Evolutionary conservation across 2,329 filamentous ascomycete genomes (phyloP), one percentile per base, ranked within the genome.

Genomic region (Aspergillus versicolor): DNA sequence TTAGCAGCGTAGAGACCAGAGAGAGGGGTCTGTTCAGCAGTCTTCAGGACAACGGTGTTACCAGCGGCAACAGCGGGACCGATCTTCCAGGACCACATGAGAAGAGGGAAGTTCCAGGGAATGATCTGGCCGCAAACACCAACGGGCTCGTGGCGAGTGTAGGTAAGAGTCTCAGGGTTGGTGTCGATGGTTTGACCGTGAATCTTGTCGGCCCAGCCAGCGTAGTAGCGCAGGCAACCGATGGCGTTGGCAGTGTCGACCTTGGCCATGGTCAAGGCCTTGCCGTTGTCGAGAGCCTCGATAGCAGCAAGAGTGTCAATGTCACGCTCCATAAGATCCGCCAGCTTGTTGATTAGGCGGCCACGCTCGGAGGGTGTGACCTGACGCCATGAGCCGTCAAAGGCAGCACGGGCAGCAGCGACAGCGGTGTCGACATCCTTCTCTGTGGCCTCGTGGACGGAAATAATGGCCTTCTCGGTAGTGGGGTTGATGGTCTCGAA

Each of bases 181-280:
- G 91, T 89, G 69, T 95, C 90, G 63, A 94, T 86, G 61, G 91
- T 90, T 82, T 92, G 91, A 76, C 91, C 91, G 79, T 89, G 83
- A 66, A 95, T 89, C 87, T 96, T 96, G 82, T 96, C 95, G 91
- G 82, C 94, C 88, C 90, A 96, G 62, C 92, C 91, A 71, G 84
- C 91, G 68, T 93, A 94, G 81, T 93, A 97, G 77, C 92, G 86
- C 71, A 96, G 75, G 79, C 85, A 89, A 71, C 82, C 87, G 58
- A 85, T 82, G 54, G 88, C 85, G 67, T 83, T 82, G 58, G 75
- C 79, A 47, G 96, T 84, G 69, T 97, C 92, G 61, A 84, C 87
- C 76, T 87, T 89, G 59, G 76, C 73, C 63, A 77, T 74, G 52
- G 65, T 65, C 47, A 76, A 61, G 43, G 76, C 70, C 69, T 79